Evolutionary conservation across 2,329 filamentous ascomycete species (phyloP), one percentile per base, ranked within the genome.

Genomic region (Calonectria hongkongensis): DNA sequence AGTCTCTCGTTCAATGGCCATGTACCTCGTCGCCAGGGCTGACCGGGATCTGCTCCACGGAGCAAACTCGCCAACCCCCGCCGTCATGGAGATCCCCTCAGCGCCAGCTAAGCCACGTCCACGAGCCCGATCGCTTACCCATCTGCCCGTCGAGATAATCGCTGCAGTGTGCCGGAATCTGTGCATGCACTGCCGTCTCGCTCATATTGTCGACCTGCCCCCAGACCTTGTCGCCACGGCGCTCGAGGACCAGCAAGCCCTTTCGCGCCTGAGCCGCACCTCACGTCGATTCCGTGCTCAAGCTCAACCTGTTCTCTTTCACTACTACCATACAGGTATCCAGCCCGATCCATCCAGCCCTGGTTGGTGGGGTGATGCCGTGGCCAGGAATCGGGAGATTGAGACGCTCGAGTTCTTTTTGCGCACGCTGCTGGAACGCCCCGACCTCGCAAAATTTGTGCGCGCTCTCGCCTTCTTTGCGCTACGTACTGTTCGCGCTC

Each of bases 261-360:
- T 80, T 25, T 79, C 79, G n/a, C 75, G 78, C 6, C 64, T 80
- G 51, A 79, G 79, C 50, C 77, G 79, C 48, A 80, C 77, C 45
- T 80, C 77, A 45, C 76, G 79, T 10, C 74, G 67, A 7, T 77
- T 80, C 25, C 72, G 76, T 33, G 70, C 71, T 25, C 68, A 66
- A 3, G 79, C 75, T 5, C 79, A 79, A 12, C 79, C 79, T 30
- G 75, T 79, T 30, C 65, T 80, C 8, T 79, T 79, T 66, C 79
- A 80, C 60, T 78, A 75, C 6, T 80, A 79, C 18, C 74, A 80
- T 27, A 79, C 78, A 0, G 76, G 74, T 13, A 68, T 70, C 58
- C 76, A 78, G 30, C 74, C 76, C 4, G 66, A 77, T 16, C 60
- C 58, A 12, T 33, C 43, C 21, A 73, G 67, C 43, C 62, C 74